Evolutionary conservation across 176 grass and related monocot species (phyloP).

Genomic region (Oryza rufipogon): DNA sequence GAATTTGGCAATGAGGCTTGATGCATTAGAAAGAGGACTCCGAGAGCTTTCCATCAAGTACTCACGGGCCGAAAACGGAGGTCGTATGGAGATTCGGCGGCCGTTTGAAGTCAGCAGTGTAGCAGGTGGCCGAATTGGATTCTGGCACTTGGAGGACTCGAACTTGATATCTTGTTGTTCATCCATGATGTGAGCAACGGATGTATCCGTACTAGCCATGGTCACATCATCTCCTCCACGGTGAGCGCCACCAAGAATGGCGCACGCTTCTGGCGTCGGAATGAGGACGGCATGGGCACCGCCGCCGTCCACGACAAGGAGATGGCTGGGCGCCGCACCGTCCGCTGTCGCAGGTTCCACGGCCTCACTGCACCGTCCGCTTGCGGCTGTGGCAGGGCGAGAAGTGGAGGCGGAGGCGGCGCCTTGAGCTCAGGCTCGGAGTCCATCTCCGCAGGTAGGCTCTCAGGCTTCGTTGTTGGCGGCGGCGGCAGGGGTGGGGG

Average conservation of each 20-base stretch:
- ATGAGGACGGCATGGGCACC: constrained; percentile 5
- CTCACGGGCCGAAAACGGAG: too few species aligned
- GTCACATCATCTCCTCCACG: constrained; percentile 47
- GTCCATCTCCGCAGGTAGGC: background rate
- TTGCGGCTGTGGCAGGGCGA: background rate
- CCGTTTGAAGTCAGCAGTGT: too few species aligned
- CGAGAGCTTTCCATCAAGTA: too few species aligned
- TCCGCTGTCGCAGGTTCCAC: constrained; percentile 80
- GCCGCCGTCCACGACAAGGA: constrained; percentile 18
- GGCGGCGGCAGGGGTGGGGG: background rate
- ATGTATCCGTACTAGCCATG: too few species aligned
- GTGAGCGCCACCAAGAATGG: constrained; percentile 63
- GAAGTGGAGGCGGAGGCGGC: constrained; percentile 3
- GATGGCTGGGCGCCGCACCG: constrained; percentile 24
- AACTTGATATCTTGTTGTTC: too few species aligned
- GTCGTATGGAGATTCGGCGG: too few species aligned
- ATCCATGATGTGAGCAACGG: too few species aligned
- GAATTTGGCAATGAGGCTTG: too few species aligned
- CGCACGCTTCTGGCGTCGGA: constrained; percentile 34
- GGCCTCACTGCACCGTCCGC: constrained; percentile 28
- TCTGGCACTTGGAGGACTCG: too few species aligned
- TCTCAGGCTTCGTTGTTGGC: background rate
- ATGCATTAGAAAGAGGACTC: too few species aligned
- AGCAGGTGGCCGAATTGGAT: too few species aligned
- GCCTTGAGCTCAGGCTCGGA: background rate